Conservation (phyloP, 2,329 filamentous ascomycete genomes). For the Xylaria sp. region DNA sequence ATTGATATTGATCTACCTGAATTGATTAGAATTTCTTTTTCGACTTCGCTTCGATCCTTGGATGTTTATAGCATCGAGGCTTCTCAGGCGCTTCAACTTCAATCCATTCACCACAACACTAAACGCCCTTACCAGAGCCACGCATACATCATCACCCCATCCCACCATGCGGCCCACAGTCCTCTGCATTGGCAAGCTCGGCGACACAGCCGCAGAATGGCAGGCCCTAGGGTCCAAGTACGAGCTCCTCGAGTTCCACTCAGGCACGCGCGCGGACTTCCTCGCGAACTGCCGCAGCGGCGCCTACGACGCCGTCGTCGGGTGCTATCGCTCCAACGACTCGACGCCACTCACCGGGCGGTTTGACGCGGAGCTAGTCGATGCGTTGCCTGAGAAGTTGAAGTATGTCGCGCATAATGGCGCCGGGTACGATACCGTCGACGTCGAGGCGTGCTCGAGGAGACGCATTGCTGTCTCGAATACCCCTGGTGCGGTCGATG, state of each 20-base stretch:
- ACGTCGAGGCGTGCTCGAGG: constrained; percentile 62
- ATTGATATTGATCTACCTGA: no score
- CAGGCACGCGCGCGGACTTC: constrained; percentile 44
- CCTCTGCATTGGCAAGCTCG: constrained; percentile 44
- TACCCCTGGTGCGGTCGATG: constrained; percentile 53
- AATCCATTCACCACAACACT: neutral
- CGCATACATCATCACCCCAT: neutral
- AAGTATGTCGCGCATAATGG: constrained; percentile 65
- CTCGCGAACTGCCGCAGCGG: constrained; percentile 43
- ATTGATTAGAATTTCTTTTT: neutral
- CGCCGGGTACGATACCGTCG: constrained; percentile 71
- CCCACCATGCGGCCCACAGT: constrained; percentile 42
- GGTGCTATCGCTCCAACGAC: constrained; percentile 46
- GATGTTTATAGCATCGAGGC: no score
- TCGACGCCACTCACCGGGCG: constrained; percentile 44
- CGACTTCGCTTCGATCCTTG: no score
- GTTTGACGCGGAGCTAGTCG: constrained; percentile 60
- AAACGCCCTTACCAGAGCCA: neutral
- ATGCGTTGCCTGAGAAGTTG: constrained; percentile 56
- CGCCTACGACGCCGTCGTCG: constrained; percentile 44
- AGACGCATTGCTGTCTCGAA: constrained; percentile 49
- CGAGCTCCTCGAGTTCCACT: constrained; percentile 43
- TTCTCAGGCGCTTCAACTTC: neutral
- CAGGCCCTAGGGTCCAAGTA: constrained; percentile 44
- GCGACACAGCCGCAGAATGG: constrained; percentile 43